Base-by-base conservation (phyloP, 371 early-diverging fungal species). In the Zychaea mexicana region DNA sequence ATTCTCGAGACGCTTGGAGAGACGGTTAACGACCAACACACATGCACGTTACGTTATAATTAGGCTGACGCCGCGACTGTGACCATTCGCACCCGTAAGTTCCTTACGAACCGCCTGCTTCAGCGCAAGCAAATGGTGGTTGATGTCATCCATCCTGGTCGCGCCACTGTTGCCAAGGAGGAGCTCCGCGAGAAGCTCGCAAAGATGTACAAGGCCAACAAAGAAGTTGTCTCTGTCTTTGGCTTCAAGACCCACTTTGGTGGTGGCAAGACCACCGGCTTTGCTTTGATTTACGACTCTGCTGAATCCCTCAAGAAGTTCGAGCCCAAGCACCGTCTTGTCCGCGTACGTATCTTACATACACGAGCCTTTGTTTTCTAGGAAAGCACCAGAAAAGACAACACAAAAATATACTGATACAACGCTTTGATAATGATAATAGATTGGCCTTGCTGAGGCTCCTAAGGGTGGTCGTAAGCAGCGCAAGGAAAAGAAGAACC, bases 401-500 rank as follows among this genome's bases (percentile, higher is more conserved):
- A 33, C 12, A 12, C 33, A 46, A 46, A 57, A 31, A 36, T 21
- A 52, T 26, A n/a, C 21, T 22, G 27, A 21, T 31, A 26, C 7
- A 22, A 36, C 38, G 15, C 38, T 36, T n/a, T n/a, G n/a, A 36
- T 36, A 9, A 9, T 36, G 7, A 52, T n/a, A 52, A 32, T 68
- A 85, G 82, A 89, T 93, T 70, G 95, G 94, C 64, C 77, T 91
- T 67, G 90, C 84, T 70, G 92, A 89, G 78, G 75, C 80, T 69
- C 78, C 82, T 76, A 91, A 89, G 82, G 85, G 89, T 69, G 90
- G 94, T 68, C 95, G 99, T 82, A 98, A 97, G 92, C 98, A 97
- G 85, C 94, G 95, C 79, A 98, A 96, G 93, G 97, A 98, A 86
- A 90, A 92, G 85, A 97, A 98, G 95, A 98, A 98, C 97, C 92